phyloP scores from a whole-genome alignment of 805 yeast genomes.

The Torulaspora microellipsoides region DNA sequence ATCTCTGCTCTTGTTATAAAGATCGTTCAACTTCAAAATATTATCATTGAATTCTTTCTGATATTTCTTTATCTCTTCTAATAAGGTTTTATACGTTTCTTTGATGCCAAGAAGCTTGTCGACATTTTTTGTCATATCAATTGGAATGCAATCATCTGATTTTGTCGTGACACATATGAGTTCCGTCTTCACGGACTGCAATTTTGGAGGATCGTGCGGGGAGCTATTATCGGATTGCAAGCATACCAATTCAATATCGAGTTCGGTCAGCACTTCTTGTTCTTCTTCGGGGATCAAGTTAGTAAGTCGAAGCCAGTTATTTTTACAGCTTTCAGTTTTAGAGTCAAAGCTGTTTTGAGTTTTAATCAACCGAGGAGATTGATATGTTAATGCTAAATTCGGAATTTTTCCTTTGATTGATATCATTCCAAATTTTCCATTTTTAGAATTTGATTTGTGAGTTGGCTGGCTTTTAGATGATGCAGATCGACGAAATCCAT shows the following conservation, averaged over 20 bases:
- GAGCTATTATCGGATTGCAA: conserved; percentile 26
- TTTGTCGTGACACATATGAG: conserved; percentile 32
- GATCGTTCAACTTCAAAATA: conserved; percentile 4
- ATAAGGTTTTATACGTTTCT: not conserved
- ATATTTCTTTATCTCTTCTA: conserved; percentile 1
- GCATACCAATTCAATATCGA: conserved; percentile 30
- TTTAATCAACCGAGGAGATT: conserved; percentile 33
- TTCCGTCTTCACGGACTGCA: conserved; percentile 25
- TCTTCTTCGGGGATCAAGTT: conserved; percentile 26
- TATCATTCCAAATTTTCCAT: conserved; percentile 27
- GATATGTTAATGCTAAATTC: conserved; percentile 33
- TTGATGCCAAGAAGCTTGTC: conserved; percentile 20
- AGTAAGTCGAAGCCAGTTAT: conserved; percentile 29
- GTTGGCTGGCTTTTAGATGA: not conserved
- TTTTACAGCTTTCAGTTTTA: conserved; percentile 29
- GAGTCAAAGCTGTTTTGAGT: conserved; percentile 31
- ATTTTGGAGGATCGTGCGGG: conserved; percentile 26
- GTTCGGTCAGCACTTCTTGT: conserved; percentile 19
- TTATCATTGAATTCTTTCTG: conserved; percentile 5
- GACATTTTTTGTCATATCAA: conserved; percentile 28
- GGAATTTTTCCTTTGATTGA: conserved; percentile 28
- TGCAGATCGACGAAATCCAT: not conserved
- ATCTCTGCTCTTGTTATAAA: conserved; percentile 1
- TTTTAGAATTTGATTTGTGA: conserved; percentile 1
- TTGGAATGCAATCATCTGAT: conserved; percentile 37